Percentiles rank a stretch among this genome's conserved stretches.
Conservation (phyloP, 2,329 filamentous ascomycete species). For the Ascosphaera apis region DNA sequence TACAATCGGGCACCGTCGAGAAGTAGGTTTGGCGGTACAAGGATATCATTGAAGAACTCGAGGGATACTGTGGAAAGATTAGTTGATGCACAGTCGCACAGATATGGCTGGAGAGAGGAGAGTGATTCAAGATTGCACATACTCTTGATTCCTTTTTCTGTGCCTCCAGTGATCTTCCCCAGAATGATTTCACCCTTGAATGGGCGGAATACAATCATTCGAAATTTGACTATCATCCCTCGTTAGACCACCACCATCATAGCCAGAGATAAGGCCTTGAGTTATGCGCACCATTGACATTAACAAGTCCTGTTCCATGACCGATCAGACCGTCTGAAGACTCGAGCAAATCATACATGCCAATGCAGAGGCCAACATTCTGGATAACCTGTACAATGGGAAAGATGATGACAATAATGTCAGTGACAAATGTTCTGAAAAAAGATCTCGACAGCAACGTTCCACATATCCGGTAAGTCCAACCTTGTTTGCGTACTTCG, state of each 20-base stretch:
- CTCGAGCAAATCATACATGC: constrained; percentile 73
- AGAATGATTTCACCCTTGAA: constrained; percentile 87
- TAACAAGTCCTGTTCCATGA: constrained; percentile 74
- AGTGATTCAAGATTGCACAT: constrained; percentile 9
- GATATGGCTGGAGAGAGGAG: neutral
- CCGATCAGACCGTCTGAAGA: constrained; percentile 85
- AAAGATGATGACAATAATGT: constrained; percentile 1
- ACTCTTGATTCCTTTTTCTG: constrained; percentile 49
- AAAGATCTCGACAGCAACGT: constrained; percentile 1
- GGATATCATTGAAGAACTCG: constrained; percentile 88
- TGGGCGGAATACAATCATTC: constrained; percentile 77
- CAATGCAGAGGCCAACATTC: constrained; percentile 81
- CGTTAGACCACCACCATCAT: no score
- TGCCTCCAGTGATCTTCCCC: constrained; percentile 58
- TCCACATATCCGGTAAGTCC: no score
- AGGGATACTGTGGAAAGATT: constrained; percentile 40
- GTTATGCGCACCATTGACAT: constrained; percentile 53
- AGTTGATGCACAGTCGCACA: constrained; percentile 1
- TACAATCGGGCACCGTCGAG: constrained; percentile 58
- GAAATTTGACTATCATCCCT: constrained; percentile 74
- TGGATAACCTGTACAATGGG: constrained; percentile 44
- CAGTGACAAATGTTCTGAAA: neutral
- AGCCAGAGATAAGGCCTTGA: no score
- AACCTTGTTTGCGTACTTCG: constrained; percentile 91
- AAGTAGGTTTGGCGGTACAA: constrained; percentile 50